Base-by-base conservation (phyloP, 2,329 filamentous ascomycete species). In the Aspergillus sp. region DNA sequence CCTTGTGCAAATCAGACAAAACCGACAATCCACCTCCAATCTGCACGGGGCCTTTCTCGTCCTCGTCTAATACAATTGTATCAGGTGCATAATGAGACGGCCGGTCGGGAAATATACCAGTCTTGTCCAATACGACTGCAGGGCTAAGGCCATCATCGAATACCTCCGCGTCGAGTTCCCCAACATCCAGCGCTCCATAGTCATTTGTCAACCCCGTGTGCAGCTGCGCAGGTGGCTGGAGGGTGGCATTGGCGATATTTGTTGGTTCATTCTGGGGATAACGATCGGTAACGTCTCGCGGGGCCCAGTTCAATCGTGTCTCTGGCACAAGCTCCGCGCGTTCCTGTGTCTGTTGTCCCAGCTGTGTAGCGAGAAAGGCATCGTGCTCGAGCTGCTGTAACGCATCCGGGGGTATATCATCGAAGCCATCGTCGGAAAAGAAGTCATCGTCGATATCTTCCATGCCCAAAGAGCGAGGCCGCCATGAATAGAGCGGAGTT, bases 381-480 rank as follows among this genome's bases (percentile, higher is more conserved):
- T 75, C 69, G 57, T 80, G 71, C 63, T 80, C 78, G 41, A 81
- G 68, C 63, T 78, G 70, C 58, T 76, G 68, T 50, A 79, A 66
- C 19, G 77, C 74, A 54, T 75, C 68, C 27, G 74, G 69, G 45
- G 77, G 74, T 53, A 80, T 69, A 57, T 73, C 73, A 58, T 79
- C 78, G 64, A 79, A 75, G 60, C 73, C 73, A 60, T 79, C 76
- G 63, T 79, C 78, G 57, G 76, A 79, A 68, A 79, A 79, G 65
- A 74, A 74, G 57, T 78, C 77, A 68, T 79, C 76, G 66, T 78
- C 77, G 69, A 73, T 74, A 67, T 74, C 73, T 71, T 78, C 78
- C 78, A 79, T 79, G 68, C 74, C 75, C 75, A 70, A 56, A 23
- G 52, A 51, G 47, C 49, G 50, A 63, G 61, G 61, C 62, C 64